These are phyloP conservation scores for Diutina pseudorugosa DNA, from an alignment of 1,139 yeast species.

Conservation along the genomic window DNA sequence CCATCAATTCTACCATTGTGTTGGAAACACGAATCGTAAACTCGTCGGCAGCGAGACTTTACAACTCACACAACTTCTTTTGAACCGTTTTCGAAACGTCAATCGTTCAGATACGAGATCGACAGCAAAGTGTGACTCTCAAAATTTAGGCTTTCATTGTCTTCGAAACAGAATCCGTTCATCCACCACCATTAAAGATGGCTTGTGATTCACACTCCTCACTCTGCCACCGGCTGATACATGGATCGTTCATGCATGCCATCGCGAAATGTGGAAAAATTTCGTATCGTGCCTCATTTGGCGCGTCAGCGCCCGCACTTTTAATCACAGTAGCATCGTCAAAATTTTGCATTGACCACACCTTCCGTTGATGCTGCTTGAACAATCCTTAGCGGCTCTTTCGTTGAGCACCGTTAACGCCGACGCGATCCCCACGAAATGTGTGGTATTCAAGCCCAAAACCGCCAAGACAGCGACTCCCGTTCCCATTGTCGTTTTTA, in stretches of 20 bases:
- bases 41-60: no score
- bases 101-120: no score
- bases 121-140: no score
- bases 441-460: slow-evolving; percentile 83
- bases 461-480: slow-evolving; percentile 79
- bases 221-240: background rate
- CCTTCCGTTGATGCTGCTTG: slow-evolving; percentile 11
- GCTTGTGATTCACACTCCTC: background rate
- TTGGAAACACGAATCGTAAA: no score
- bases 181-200: background rate
- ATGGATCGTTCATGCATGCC: background rate
- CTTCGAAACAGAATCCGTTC: no score
- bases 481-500: slow-evolving; percentile 72
- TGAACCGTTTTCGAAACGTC: no score
- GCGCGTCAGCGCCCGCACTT: background rate
- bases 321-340: background rate
- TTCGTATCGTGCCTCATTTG: background rate
- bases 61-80: no score
- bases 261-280: background rate
- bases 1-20: no score
- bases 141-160: no score
- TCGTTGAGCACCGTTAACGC: slow-evolving; percentile 35
- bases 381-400: slow-evolving; percentile 46
- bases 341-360: background rate
- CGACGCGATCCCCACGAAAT: slow-evolving; percentile 42